These are phyloP conservation scores for Termitomyces sp. DNA, from an alignment of 768 basidiomycete genomes.

Conservation along the genomic window DNA sequence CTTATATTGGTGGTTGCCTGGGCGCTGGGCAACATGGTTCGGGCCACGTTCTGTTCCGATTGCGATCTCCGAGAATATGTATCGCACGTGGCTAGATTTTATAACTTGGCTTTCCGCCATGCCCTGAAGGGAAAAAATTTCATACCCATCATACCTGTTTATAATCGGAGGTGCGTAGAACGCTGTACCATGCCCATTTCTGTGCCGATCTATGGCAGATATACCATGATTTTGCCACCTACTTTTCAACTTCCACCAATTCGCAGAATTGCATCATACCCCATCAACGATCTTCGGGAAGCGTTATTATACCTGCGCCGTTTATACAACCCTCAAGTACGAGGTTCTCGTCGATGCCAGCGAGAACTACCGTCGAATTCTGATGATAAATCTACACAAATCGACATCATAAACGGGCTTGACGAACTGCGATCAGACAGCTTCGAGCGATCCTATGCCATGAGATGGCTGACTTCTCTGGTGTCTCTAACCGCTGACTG, in stretches of 20 bases:
- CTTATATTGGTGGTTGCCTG: constrained; percentile 1
- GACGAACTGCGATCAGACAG: constrained; percentile 43
- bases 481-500: constrained; percentile 30
- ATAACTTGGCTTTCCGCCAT: neutral
- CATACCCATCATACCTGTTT: neutral
- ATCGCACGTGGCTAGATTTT: neutral
- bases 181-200: neutral
- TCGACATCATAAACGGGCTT: constrained; percentile 5
- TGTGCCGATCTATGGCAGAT: neutral
- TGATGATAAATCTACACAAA: neutral
- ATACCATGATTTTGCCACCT: constrained; percentile 27
- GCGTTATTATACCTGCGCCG: constrained; percentile 43
- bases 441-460: constrained; percentile 65
- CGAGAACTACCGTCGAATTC: neutral
- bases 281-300: constrained; percentile 32
- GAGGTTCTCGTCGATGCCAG: constrained; percentile 44
- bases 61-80: neutral
- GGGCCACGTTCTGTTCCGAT: too few relatives aligned
- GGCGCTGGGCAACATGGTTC: constrained; percentile 6
- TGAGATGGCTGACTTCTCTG: constrained; percentile 72
- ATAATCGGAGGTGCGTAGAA: neutral
- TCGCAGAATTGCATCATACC: constrained; percentile 29
- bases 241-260: constrained; percentile 51
- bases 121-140: neutral
- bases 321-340: constrained; percentile 58